Evolutionary conservation across 805 yeast genomes (phyloP), one percentile per base, ranked within the genome.

Genomic region (Starmerella geochares): DNA sequence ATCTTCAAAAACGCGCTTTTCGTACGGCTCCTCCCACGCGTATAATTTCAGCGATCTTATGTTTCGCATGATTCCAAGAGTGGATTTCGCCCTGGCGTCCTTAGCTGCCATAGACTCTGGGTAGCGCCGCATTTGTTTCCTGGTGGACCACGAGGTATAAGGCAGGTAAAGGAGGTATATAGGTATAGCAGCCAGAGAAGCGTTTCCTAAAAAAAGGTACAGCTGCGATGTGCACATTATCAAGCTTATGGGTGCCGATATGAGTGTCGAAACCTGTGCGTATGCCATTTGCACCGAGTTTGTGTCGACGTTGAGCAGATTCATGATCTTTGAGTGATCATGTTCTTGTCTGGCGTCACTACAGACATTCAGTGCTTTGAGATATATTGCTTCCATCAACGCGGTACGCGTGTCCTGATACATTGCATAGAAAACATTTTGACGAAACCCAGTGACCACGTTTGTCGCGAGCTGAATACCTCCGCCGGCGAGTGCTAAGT

Each of bases 11-110:
- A 92, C 71, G 60, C 81, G 82, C 32, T 73, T 75, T 61, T 77
- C 76, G 64, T 85, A 87, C 2, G 97, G 95, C 24, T 64, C 68
- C 68, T 92, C 99, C 99, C 99, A 92, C 2, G 94, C 94, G 61
- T 92, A 92, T 41, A 94, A 74, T 64, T 92, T 92, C 62, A 92
- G 72, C 8, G 96, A 86, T 67, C 86, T 88, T 64, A 88, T 85
- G 62, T 86, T 87, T 64, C 84, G 83, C 63, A 88, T 72, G 49
- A 87, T 84, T 65, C 86, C 95, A 52, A 85, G 78, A 50, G 86
- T 81, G 35, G 86, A 71, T 56, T 94, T 79, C 13, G 94, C 83
- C 71, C 99, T 80, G 64, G 81, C 83, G 68, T 92, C 98, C 62
- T 88, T 86, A 60, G 77, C 75, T 4, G 72, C 65, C 44, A 40